phyloP scores from a whole-genome alignment of 345 rosid species.

The Melaleuca alternifolia region DNA sequence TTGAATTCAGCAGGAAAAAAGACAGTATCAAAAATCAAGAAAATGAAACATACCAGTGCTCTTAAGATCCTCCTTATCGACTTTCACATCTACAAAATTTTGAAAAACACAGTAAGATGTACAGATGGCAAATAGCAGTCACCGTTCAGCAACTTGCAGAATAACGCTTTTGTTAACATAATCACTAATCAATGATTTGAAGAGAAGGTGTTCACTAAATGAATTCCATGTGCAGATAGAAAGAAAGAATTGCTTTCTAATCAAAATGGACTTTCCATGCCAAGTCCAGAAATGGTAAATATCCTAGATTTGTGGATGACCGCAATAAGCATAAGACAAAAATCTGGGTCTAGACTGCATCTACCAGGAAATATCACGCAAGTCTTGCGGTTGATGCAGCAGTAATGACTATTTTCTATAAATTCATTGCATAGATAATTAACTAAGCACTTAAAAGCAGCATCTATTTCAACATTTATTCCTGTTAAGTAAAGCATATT shows the following conservation, averaged over 20 bases:
- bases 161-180: not conserved
- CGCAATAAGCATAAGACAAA: not conserved
- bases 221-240: not conserved
- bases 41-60: conserved; percentile 35
- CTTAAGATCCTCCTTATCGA: conserved; percentile 78
- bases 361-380: not conserved
- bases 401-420: not conserved
- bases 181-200: not conserved
- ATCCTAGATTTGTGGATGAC: not conserved
- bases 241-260: not conserved
- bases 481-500: not conserved
- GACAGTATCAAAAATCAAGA: not conserved
- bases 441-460: not conserved
- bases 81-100: conserved; percentile 51
- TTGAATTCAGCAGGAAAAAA: not conserved
- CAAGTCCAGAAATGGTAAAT: not conserved
- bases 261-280: not conserved
- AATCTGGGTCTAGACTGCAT: not conserved
- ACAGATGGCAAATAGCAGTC: not conserved
- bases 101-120: conserved; percentile 7
- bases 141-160: not conserved
- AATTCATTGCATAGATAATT: not conserved
- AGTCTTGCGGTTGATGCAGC: not conserved
- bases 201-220: not conserved
- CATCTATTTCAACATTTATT: not conserved